These are phyloP conservation scores for Eimeria tenella DNA, from an alignment of 169 alveolate species.

Conservation along the genomic window DNA sequence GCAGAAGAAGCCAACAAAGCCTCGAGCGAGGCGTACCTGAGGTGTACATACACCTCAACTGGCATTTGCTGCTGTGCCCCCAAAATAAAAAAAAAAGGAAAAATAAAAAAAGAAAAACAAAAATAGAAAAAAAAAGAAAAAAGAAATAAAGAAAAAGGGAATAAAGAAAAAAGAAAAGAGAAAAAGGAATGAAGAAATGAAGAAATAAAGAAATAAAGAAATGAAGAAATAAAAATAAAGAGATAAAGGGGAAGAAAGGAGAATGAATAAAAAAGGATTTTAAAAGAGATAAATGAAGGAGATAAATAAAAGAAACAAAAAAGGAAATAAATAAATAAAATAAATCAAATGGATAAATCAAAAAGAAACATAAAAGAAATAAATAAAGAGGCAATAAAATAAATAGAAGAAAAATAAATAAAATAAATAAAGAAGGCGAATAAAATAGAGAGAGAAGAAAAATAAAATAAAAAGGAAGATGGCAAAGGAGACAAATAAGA, in stretches of 20 bases:
- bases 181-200: background rate
- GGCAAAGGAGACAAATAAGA: too few species aligned
- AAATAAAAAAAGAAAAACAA: background rate
- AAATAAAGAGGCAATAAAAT: too few species aligned
- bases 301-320: too few species aligned
- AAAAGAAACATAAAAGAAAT: too few species aligned
- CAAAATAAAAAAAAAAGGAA: background rate
- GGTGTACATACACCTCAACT: background rate
- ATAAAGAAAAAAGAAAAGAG: background rate
- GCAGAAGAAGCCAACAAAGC: conserved; percentile 1
- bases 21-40: conserved; percentile 61
- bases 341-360: too few species aligned
- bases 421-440: too few species aligned
- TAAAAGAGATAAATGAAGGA: too few species aligned
- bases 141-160: background rate
- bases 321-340: too few species aligned
- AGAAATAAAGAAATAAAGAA: background rate
- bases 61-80: background rate
- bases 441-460: too few species aligned
- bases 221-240: background rate
- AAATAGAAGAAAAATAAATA: too few species aligned
- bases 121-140: background rate
- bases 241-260: background rate
- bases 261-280: background rate
- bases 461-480: too few species aligned